Percentiles rank a stretch among this genome's conserved stretches.
These are phyloP conservation scores for Ophiostoma fasciatum DNA, from an alignment of 2,329 filamentous ascomycete genomes.

Conservation along the genomic window DNA sequence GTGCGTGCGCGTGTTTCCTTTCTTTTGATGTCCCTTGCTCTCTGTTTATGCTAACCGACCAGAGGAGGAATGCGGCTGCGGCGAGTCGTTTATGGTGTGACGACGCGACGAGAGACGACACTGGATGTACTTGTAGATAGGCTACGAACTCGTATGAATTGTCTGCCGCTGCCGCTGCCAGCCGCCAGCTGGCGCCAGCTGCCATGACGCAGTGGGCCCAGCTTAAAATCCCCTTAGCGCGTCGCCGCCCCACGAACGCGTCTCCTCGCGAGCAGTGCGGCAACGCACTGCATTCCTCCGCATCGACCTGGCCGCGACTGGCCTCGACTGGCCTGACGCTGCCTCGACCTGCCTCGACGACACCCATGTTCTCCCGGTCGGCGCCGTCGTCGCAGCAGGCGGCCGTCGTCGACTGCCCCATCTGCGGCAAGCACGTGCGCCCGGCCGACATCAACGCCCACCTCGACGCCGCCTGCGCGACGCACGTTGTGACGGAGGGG, in stretches of 20 bases:
- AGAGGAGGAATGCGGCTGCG: conserved; percentile 95
- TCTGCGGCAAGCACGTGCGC: conserved; percentile 61
- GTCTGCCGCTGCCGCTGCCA: too few relatives aligned
- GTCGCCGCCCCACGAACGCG: not conserved
- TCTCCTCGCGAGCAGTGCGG: too few relatives aligned
- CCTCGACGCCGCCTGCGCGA: conserved; percentile 69
- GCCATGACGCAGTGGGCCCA: too few relatives aligned
- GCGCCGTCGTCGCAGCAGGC: not conserved
- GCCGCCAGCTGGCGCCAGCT: too few relatives aligned
- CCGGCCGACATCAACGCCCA: conserved; percentile 72
- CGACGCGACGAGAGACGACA: too few relatives aligned
- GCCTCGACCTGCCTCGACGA: not conserved
- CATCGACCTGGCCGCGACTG: not conserved
- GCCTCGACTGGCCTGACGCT: too few relatives aligned
- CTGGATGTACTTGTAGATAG: too few relatives aligned
- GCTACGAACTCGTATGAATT: too few relatives aligned
- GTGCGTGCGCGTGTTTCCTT: conserved; percentile 54
- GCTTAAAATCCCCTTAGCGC: too few relatives aligned
- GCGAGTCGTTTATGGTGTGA: conserved; percentile 96
- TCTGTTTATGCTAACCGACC: conserved; percentile 10
- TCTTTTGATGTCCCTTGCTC: not conserved
- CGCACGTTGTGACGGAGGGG: conserved; percentile 42
- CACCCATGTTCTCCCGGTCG: conserved; percentile 4
- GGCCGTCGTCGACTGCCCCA: conserved; percentile 57
- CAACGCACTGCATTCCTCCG: not conserved